Evolutionary conservation across 2,329 filamentous ascomycete genomes (phyloP), one percentile per base, ranked within the genome.

Genomic region (Exophiala aquamarina): DNA sequence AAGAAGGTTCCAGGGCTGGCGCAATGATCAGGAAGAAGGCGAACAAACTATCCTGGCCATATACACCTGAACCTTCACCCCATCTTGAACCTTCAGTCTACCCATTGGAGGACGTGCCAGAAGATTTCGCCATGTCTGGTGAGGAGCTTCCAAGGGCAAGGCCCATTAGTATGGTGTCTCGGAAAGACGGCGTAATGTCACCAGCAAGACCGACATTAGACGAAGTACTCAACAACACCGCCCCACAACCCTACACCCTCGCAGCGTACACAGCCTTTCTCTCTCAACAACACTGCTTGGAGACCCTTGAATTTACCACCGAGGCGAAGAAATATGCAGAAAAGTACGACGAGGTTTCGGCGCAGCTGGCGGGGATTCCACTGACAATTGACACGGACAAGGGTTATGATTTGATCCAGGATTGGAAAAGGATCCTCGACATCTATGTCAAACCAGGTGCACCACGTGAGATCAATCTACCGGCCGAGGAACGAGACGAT

Each of bases 291-390:
- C 92, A 97, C 69, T 98, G 93, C 65, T 75, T 97, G 56, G 93
- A 98, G 69, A 96, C 91, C 1, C 76, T 98, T 31, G 93, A 97
- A 65, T 98, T 98, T 67, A 95, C 91, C 32, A 86, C 96, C 77
- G 93, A 96, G 66, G 87, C 92, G 17, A 87, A 90, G 48, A 81
- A 89, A 51, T 98, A 97, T 65, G 79, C 82, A 42, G 81, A 84
- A 60, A 77, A 82, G 60, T 86, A 83, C 64, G 70, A 76, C 43
- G 74, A 79, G 47, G 74, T 81, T 61, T 71, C 81, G 48, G 80
- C 81, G 45, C 62, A 58, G 8, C 55, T 70, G 19, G 66, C 64
- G 3, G 72, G 72, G 37, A 69, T 69, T 44, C 70, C 73, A 13
- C 68, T 75, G 32, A 62, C 64, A 15, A 70, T 77, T 2, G 75